Conservation (phyloP, 257 asterid species). For the Lycium ferocissimum region DNA sequence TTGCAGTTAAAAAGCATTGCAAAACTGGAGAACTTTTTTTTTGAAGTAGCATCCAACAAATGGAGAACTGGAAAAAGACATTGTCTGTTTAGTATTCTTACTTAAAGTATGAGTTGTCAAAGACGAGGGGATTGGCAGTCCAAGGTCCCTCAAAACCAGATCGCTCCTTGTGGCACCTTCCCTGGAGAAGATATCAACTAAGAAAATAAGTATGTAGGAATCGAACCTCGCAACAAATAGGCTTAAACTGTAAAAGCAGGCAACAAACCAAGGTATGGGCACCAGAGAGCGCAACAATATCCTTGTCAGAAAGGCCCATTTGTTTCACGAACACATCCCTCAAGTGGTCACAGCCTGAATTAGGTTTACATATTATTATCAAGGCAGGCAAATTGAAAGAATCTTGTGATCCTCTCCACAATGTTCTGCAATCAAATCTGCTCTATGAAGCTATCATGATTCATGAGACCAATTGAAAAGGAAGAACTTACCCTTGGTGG, state of each 20-base stretch:
- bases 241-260: background rate
- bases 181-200: slow-evolving; percentile 44
- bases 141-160: slow-evolving; percentile 91
- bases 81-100: slow-evolving; percentile 32
- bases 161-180: slow-evolving; percentile 86
- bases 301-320: slow-evolving; percentile 83
- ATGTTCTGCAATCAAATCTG: background rate
- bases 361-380: background rate
- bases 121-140: slow-evolving; percentile 79
- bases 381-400: background rate
- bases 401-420: background rate
- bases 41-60: background rate
- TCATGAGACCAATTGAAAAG: background rate
- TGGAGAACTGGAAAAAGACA: background rate
- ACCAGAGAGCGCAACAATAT: slow-evolving; percentile 85
- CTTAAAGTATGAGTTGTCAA: slow-evolving; percentile 79
- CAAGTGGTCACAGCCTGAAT: slow-evolving; percentile 77
- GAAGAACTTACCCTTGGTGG: slow-evolving; percentile 65
- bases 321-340: slow-evolving; percentile 79
- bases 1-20: background rate
- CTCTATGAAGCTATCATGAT: background rate
- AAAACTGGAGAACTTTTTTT: background rate
- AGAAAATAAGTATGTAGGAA: background rate
- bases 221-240: background rate
- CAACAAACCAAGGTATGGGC: slow-evolving; percentile 79